Evolutionary conservation across 1,139 yeast genomes (phyloP).

Genomic region (Arxiozyma slooffiae): DNA sequence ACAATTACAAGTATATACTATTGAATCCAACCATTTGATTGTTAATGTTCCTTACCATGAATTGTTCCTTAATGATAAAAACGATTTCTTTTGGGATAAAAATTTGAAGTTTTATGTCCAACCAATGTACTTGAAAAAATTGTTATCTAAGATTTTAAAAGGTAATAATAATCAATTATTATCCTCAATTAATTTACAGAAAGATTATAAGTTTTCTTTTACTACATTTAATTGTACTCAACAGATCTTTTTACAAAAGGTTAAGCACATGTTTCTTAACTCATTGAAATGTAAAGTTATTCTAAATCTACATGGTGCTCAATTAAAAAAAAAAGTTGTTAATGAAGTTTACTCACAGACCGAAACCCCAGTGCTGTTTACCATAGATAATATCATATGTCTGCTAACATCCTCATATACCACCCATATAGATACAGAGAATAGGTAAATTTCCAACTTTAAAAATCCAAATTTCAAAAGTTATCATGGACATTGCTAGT

Average conservation of each 20-base stretch:
- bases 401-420: conserved; percentile 49
- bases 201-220: conserved; percentile 34
- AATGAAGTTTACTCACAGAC: conserved; percentile 40
- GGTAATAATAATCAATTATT: conserved; percentile 46
- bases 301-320: conserved; percentile 32
- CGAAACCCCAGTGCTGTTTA: conserved; percentile 49
- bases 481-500: conserved; percentile 45
- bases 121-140: conserved; percentile 64
- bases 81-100: conserved; percentile 53
- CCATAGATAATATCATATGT: conserved; percentile 70
- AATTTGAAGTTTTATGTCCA: conserved; percentile 50
- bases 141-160: conserved; percentile 47
- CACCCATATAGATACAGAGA: conserved; percentile 50
- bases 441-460: conserved; percentile 50
- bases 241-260: conserved; percentile 34
- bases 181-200: conserved; percentile 40
- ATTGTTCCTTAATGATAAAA: conserved; percentile 57
- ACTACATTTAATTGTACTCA: conserved; percentile 23
- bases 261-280: conserved; percentile 38
- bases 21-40: conserved; percentile 43
- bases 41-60: conserved; percentile 61
- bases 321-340: conserved; percentile 46
- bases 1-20: conserved; percentile 58
- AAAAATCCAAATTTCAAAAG: conserved; percentile 58
- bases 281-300: conserved; percentile 33